A percentile compares a stretch with the other conserved stretches of the same genome.
Conservation (phyloP, 495 filamentous ascomycete genomes). For the Pyronema domesticum region DNA sequence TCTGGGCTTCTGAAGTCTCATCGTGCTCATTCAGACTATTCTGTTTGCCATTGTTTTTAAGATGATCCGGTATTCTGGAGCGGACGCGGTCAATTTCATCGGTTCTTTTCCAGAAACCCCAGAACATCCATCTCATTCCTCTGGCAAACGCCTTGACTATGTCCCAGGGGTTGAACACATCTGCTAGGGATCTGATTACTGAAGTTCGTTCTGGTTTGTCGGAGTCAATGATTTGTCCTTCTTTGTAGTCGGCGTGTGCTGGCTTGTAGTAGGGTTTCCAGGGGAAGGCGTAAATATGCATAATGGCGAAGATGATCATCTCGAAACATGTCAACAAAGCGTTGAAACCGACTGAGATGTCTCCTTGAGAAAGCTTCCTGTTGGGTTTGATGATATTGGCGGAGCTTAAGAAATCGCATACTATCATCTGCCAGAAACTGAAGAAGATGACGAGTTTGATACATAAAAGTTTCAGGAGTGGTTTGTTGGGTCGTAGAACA, state of each 20-base stretch:
- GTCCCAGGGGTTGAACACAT: constrained; percentile 73
- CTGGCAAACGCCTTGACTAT: constrained; percentile 60
- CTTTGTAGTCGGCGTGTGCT: constrained; percentile 24
- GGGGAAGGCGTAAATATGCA: constrained; percentile 73
- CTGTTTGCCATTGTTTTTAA: too few species aligned
- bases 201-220: constrained; percentile 31
- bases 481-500: constrained; percentile 49
- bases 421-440: constrained; percentile 72
- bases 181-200: constrained; percentile 41
- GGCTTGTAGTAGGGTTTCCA: constrained; percentile 42
- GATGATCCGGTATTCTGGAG: too few species aligned
- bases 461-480: constrained; percentile 68
- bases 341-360: constrained; percentile 68
- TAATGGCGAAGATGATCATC: constrained; percentile 64
- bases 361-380: constrained; percentile 43
- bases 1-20: too few species aligned
- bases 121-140: constrained; percentile 63
- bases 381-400: constrained; percentile 43
- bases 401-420: constrained; percentile 54
- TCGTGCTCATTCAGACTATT: too few species aligned
- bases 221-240: constrained; percentile 13
- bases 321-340: constrained; percentile 65
- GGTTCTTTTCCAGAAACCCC: constrained; percentile 41
- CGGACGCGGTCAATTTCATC: constrained; percentile 23
- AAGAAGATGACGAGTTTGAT: constrained; percentile 93